Evolutionary conservation across 2,329 filamentous ascomycete species (phyloP).

Genomic region (Fusarium pininemorale): DNA sequence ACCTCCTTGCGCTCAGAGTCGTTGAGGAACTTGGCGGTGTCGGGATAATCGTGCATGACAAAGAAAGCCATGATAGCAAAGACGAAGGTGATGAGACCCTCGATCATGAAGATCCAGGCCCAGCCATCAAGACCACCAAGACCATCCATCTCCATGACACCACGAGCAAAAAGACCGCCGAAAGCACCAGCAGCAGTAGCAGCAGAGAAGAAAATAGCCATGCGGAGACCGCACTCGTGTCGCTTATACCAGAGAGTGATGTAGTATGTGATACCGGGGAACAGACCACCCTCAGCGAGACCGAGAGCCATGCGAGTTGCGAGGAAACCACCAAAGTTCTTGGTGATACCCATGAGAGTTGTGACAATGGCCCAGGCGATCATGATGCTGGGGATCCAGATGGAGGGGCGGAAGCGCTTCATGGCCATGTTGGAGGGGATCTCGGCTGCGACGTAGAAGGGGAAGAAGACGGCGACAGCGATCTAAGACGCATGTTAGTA

Average conservation of each 20-base stretch:
- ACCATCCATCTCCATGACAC: slow-evolving; percentile 66
- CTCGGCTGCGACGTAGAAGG: slow-evolving; percentile 62
- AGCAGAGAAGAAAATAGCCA: slow-evolving; percentile 67
- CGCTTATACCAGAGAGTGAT: slow-evolving; percentile 68
- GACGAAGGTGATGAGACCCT: slow-evolving; percentile 61
- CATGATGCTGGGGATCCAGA: slow-evolving; percentile 65
- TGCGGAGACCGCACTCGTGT: slow-evolving; percentile 68
- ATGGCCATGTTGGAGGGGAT: slow-evolving; percentile 67
- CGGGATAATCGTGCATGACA: slow-evolving; percentile 68
- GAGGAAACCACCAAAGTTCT: slow-evolving; percentile 60
- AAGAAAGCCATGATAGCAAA: slow-evolving; percentile 58
- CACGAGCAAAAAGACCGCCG: slow-evolving; percentile 68
- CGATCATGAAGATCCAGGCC: slow-evolving; percentile 84
- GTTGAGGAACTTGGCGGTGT: slow-evolving; percentile 59
- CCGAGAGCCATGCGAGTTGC: slow-evolving; percentile 58
- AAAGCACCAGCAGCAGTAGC: slow-evolving; percentile 70
- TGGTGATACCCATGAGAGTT: slow-evolving; percentile 62
- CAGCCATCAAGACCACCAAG: slow-evolving; percentile 66
- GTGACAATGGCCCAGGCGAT: slow-evolving; percentile 58
- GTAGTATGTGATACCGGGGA: slow-evolving; percentile 70
- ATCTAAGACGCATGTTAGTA: slow-evolving; percentile 41
- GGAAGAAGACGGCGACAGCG: slow-evolving; percentile 62
- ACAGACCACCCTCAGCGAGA: slow-evolving; percentile 65
- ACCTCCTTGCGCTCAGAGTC: slow-evolving; percentile 55
- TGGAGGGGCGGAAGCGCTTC: slow-evolving; percentile 60